phyloP scores from a whole-genome alignment of 2,329 filamentous ascomycete genomes.

The Exophiala sp. region DNA sequence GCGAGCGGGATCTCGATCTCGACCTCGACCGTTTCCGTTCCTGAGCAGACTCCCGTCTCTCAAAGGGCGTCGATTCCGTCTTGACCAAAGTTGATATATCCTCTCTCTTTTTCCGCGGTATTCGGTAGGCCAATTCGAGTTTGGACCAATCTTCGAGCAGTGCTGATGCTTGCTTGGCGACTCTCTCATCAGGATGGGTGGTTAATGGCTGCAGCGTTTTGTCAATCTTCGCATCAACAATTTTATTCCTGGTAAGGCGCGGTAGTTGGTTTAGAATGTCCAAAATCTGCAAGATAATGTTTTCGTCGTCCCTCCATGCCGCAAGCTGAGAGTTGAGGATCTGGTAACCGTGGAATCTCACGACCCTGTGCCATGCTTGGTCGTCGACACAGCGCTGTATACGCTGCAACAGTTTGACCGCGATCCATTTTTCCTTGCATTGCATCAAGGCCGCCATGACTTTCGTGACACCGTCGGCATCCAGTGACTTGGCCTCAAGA shows the following conservation, averaged over 20 bases:
- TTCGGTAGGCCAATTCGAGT: constrained; percentile 84
- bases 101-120: constrained; percentile 81
- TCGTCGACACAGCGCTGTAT: constrained; percentile 85
- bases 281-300: constrained; percentile 81
- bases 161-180: constrained; percentile 63
- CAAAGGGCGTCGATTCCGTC: constrained; percentile 60
- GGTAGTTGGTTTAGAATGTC: constrained; percentile 85
- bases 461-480: constrained; percentile 79
- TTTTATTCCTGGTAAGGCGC: constrained; percentile 91
- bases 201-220: constrained; percentile 65
- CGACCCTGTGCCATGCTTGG: constrained; percentile 76
- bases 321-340: constrained; percentile 83
- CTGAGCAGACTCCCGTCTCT: constrained; percentile 50
- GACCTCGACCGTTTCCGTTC: constrained; percentile 45
- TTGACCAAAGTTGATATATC: constrained; percentile 49
- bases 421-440: constrained; percentile 99
- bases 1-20: constrained; percentile 42
- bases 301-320: constrained; percentile 81
- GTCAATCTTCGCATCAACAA: constrained; percentile 92
- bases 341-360: constrained; percentile 95
- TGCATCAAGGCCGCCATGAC: constrained; percentile 96
- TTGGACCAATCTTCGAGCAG: constrained; percentile 83
- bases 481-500: constrained; percentile 69
- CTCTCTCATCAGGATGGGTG: constrained; percentile 64
- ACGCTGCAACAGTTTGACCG: constrained; percentile 83